Conservation (phyloP, 768 basidiomycete genomes). For the Hygrocybe punicea region DNA sequence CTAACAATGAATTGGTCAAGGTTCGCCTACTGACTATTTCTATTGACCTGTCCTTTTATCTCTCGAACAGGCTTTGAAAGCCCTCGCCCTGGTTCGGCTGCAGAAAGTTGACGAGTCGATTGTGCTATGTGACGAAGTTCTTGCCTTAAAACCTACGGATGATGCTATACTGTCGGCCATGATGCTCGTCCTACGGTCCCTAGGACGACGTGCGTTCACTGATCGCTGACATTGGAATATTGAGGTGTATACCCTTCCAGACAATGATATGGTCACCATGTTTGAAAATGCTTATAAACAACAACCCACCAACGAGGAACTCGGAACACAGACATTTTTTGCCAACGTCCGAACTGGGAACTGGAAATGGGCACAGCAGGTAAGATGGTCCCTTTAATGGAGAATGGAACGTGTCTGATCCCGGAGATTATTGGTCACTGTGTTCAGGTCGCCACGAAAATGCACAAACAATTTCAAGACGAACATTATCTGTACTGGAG, state of each 20-base stretch:
- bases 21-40: constrained; percentile 32
- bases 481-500: constrained; percentile 83
- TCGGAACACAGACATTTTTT: constrained; percentile 80
- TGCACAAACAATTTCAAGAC: constrained; percentile 82
- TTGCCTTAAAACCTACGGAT: constrained; percentile 67
- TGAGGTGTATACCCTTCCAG: constrained; percentile 29
- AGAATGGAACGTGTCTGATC: background rate
- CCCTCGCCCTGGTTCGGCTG: constrained; percentile 76
- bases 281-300: constrained; percentile 84
- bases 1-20: constrained; percentile 69
- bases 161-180: constrained; percentile 74
- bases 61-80: constrained; percentile 65
- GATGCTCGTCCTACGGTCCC: constrained; percentile 77
- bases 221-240: background rate
- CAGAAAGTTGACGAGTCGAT: constrained; percentile 86
- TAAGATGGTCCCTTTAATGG: constrained; percentile 24
- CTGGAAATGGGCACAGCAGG: constrained; percentile 87
- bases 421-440: constrained; percentile 3
- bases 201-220: constrained; percentile 58
- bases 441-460: constrained; percentile 66
- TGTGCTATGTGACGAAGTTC: constrained; percentile 73
- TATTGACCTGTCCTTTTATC: constrained; percentile 12
- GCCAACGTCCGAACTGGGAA: constrained; percentile 75
- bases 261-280: constrained; percentile 78
- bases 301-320: constrained; percentile 76